Percentiles rank a stretch among this genome's conserved stretches.
phyloP scores from a whole-genome alignment of 352 stramenopile genomes.

The Globisporangium barbulae region DNA sequence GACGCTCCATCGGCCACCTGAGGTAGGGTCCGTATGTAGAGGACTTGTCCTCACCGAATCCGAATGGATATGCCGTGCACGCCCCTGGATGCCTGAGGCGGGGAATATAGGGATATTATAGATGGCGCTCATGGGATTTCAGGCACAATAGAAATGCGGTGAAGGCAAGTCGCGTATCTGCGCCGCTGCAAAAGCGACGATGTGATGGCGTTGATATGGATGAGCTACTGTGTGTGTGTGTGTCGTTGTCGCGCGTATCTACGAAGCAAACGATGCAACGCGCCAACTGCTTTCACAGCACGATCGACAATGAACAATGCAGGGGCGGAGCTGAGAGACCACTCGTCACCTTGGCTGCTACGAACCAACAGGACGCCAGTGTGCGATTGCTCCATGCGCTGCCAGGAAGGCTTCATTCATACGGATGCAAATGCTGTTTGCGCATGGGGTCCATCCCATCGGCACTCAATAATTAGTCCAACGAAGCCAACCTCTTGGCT shows the following conservation, averaged over 20 bases:
- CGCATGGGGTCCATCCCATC: no score
- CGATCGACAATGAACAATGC: not conserved
- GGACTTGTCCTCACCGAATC: no score
- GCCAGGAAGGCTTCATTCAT: no score
- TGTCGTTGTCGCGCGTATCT: not conserved
- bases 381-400: no score
- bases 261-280: not conserved
- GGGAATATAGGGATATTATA: not conserved
- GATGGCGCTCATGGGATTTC: not conserved
- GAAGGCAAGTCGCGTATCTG: not conserved
- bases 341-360: no score
- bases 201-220: not conserved
- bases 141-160: conserved; percentile 9
- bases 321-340: no score
- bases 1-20: no score
- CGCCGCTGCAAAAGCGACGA: not conserved
- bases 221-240: not conserved
- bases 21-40: no score
- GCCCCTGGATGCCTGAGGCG: not conserved
- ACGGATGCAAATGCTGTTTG: no score
- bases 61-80: not conserved
- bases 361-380: no score
- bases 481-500: no score
- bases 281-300: conserved; percentile 10
- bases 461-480: no score